Evolutionary conservation across 2,329 filamentous ascomycete species (phyloP).

Genomic region (Cadophora gregata): DNA sequence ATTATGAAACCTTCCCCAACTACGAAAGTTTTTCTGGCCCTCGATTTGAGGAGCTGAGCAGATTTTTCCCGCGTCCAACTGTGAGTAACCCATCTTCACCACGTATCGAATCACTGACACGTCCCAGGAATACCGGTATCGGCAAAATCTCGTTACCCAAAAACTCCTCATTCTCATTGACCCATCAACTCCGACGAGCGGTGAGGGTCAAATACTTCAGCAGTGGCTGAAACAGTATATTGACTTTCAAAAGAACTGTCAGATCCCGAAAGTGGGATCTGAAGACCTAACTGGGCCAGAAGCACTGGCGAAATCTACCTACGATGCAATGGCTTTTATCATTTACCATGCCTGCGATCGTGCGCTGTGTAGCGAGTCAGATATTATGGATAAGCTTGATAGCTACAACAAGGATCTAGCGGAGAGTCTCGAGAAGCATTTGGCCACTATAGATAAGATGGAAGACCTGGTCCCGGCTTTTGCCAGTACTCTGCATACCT

Average conservation of each 20-base stretch:
- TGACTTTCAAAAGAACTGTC: conserved; percentile 10
- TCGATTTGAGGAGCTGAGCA: conserved; percentile 38
- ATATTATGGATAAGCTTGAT: conserved; percentile 31
- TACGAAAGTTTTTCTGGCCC: conserved; percentile 38
- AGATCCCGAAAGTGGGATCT: background rate
- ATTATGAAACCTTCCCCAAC: conserved; percentile 43
- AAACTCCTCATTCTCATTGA: conserved; percentile 34
- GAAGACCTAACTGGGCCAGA: conserved; percentile 34
- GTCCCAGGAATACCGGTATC: conserved; percentile 34
- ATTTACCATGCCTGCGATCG: conserved; percentile 30
- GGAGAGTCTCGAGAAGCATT: conserved; percentile 28
- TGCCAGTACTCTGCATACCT: conserved; percentile 36
- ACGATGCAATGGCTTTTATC: conserved; percentile 35
- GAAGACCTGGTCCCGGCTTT: conserved; percentile 31
- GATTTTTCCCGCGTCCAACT: conserved; percentile 37
- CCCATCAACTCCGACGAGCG: conserved; percentile 22
- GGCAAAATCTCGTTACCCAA: conserved; percentile 32
- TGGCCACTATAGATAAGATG: conserved; percentile 20
- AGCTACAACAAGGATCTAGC: conserved; percentile 28
- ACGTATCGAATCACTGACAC: conserved; percentile 25
- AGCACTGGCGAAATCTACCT: conserved; percentile 29
- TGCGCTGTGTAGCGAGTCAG: conserved; percentile 26
- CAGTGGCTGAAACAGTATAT: conserved; percentile 30
- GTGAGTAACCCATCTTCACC: conserved; percentile 31
- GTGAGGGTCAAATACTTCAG: conserved; percentile 23